Base-by-base conservation (phyloP, 169 alveolate species). In the Cryptosporidium canis region DNA sequence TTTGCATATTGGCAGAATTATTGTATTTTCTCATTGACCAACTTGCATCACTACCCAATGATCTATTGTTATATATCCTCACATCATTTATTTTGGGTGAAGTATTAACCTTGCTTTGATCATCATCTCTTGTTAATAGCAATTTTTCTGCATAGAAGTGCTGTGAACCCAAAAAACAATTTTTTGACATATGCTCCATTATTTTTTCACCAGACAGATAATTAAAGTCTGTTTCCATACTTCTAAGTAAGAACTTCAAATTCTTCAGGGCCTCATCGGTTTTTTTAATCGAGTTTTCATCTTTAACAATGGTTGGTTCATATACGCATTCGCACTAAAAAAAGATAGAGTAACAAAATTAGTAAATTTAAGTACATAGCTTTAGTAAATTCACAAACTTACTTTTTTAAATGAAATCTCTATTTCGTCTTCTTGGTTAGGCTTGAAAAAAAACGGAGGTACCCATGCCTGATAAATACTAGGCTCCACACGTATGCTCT, bases 381-480 rank as follows among this genome's bases (percentile, higher is more conserved):
- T 68, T 44, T 39, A 3, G 27, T 6, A 7, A 77, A 18, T 35
- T 41, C 7, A 35, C 24, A 77, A n/a, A 70, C 87, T 55, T 77
- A 77, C 87, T 77, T 16, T 41, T 35, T 63, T 61, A n/a, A 31
- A 77, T 58, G 87, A 77, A 21, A 77, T 61, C 33, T 33, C 37
- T 61, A 77, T 29, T 41, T 61, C 66, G 64, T 77, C 72, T 55
- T 27, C 58, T 24, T 37, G 45, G 24, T 55, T 61, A 12, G 68
- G 44, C 51, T 53, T 44, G 11, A 64, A 58, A 41, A 77, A 77
- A 58, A 56, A 56, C 21, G 87, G 87, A 77, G 87, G 64, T 16
- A 77, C 87, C 87, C 87, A 77, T 18, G 87, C 87, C 44, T 77
- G 87, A 35, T 77, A 77, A 39, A 61, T 56, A 39, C 72, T 77